phyloP scores from a whole-genome alignment of 2,329 filamentous ascomycete species.

The Nothomitra cinnamomea region DNA sequence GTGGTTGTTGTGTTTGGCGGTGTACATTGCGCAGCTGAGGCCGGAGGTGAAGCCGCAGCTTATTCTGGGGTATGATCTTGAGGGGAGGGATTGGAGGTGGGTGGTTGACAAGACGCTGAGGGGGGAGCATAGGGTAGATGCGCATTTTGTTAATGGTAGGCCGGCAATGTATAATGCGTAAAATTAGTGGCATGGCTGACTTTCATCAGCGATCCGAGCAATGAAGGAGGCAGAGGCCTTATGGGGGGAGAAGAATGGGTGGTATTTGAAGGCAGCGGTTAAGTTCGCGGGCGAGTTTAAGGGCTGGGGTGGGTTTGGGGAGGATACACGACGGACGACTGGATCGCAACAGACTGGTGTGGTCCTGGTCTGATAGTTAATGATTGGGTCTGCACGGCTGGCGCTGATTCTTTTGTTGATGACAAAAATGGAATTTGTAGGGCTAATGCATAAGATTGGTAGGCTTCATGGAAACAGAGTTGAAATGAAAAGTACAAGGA shows the following conservation, averaged over 20 bases:
- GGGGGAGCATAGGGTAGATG: slow-evolving; percentile 50
- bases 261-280: slow-evolving; percentile 50
- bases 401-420: no score
- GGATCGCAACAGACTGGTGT: background rate
- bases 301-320: slow-evolving; percentile 41
- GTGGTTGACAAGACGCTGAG: slow-evolving; percentile 55
- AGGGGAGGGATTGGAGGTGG: slow-evolving; percentile 57
- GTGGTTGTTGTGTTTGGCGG: slow-evolving; percentile 67
- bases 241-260: slow-evolving; percentile 53
- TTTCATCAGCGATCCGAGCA: slow-evolving; percentile 42
- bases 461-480: background rate
- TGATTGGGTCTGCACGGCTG: no score
- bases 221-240: slow-evolving; percentile 58
- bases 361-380: no score
- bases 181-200: background rate
- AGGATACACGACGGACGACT: background rate
- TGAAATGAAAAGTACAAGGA: no score
- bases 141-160: slow-evolving; percentile 71
- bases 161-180: background rate
- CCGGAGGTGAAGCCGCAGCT: slow-evolving; percentile 53
- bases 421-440: background rate
- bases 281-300: slow-evolving; percentile 58
- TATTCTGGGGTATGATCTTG: slow-evolving; percentile 41
- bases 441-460: background rate
- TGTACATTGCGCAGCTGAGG: slow-evolving; percentile 61